phyloP scores from a whole-genome alignment of 169 alveolate genomes.

The Cryptosporidium canis region DNA sequence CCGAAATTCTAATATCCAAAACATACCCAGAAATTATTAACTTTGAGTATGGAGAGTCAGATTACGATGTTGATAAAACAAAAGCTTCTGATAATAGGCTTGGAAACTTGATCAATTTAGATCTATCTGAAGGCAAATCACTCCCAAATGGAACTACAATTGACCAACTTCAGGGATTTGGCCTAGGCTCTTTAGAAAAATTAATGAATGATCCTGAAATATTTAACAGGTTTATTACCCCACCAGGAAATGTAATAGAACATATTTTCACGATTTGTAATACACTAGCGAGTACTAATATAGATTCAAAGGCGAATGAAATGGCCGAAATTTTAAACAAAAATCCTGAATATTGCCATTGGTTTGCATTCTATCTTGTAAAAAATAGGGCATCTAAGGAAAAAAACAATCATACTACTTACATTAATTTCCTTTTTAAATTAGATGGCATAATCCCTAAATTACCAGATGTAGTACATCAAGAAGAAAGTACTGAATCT shows the following conservation, averaged over 20 bases:
- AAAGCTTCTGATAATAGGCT: not conserved
- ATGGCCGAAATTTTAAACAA: conserved; percentile 78
- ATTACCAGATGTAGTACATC: not conserved
- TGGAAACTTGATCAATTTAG: conserved; percentile 1
- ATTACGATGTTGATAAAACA: not conserved
- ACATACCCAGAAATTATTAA: conserved; percentile 27
- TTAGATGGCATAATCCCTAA: conserved; percentile 80
- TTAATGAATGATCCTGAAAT: conserved; percentile 76
- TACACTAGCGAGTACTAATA: conserved; percentile 64
- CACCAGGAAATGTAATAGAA: conserved; percentile 39
- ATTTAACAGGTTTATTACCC: not conserved
- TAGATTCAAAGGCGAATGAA: conserved; percentile 77
- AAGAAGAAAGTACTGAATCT: not conserved
- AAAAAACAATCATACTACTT: conserved; percentile 87
- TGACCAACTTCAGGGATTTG: conserved; percentile 78
- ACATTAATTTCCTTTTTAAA: conserved; percentile 83
- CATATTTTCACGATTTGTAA: conserved; percentile 62
- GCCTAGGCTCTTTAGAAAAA: conserved; percentile 77
- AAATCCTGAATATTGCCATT: conserved; percentile 82
- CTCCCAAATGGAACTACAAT: conserved; percentile 53
- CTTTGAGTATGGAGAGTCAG: not conserved
- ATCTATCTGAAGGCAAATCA: not conserved
- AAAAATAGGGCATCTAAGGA: conserved; percentile 91
- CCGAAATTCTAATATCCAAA: conserved; percentile 6
- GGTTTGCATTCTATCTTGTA: conserved; percentile 90